phyloP scores from a whole-genome alignment of 1,284 basidiomycete genomes.

The Ustilago trichophora region DNA sequence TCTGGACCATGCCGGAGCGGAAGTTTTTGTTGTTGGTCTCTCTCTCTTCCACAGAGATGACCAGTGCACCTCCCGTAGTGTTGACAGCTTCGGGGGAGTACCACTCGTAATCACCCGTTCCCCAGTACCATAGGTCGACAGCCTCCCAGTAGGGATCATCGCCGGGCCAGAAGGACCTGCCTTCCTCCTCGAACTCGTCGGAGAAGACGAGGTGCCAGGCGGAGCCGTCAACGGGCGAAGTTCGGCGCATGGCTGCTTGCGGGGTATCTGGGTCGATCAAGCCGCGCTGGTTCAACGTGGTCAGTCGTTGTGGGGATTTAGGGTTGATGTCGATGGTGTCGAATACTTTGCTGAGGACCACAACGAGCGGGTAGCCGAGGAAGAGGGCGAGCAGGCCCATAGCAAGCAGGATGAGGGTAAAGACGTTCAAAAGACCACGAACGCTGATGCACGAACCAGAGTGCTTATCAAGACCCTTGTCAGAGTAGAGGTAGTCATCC shows the following conservation, averaged over 20 bases:
- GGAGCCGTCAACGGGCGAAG: constrained; percentile 19
- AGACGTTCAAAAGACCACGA: constrained; percentile 58
- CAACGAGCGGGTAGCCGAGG: constrained; percentile 62
- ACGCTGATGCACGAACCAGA: constrained; percentile 29
- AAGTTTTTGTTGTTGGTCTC: constrained; percentile 62
- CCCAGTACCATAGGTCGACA: constrained; percentile 70
- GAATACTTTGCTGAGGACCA: constrained; percentile 44
- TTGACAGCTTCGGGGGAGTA: constrained; percentile 65
- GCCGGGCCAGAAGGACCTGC: constrained; percentile 70
- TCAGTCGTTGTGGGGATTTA: constrained; percentile 17
- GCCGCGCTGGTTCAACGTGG: constrained; percentile 28
- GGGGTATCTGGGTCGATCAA: constrained; percentile 60
- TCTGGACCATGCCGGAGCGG: constrained; percentile 64
- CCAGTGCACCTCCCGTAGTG: constrained; percentile 51
- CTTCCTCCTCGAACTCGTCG: constrained; percentile 81
- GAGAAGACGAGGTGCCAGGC: constrained; percentile 71
- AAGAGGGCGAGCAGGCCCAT: constrained; percentile 57
- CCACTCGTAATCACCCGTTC: constrained; percentile 66
- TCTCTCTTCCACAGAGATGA: constrained; percentile 54
- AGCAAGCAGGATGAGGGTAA: constrained; percentile 53
- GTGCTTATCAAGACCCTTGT: constrained; percentile 25
- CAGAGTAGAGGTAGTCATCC: constrained; percentile 41
- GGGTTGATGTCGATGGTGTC: constrained; percentile 35
- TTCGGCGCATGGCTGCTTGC: constrained; percentile 18
- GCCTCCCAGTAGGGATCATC: constrained; percentile 68